Conservation (phyloP, 768 basidiomycete species). For the Fibroporia radiculosa region DNA sequence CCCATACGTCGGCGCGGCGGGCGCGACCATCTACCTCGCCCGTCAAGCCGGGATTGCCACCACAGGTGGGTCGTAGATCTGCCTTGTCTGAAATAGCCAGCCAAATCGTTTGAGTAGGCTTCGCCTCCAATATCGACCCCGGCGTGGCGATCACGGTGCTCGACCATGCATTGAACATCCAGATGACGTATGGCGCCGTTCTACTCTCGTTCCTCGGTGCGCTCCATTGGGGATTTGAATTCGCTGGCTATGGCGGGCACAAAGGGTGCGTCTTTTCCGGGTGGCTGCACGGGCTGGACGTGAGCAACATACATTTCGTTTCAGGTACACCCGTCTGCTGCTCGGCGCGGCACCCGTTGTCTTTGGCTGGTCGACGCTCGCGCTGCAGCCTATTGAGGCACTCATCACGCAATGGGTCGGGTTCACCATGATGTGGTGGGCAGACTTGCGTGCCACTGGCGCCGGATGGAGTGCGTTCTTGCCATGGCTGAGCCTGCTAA, state of each 20-base stretch:
- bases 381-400: constrained; percentile 71
- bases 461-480: constrained; percentile 78
- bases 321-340: constrained; percentile 49
- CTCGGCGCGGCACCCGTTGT: constrained; percentile 82
- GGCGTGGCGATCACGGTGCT: constrained; percentile 72
- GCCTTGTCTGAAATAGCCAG: background rate
- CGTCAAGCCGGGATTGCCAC: constrained; percentile 68
- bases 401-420: constrained; percentile 84
- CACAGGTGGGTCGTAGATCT: constrained; percentile 19
- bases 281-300: background rate
- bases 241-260: constrained; percentile 73
- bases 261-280: constrained; percentile 45
- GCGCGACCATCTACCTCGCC: constrained; percentile 75
- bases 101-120: constrained; percentile 23
- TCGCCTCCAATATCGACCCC: constrained; percentile 58
- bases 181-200: constrained; percentile 93
- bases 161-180: constrained; percentile 74
- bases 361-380: constrained; percentile 84
- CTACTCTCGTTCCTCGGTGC: constrained; percentile 93
- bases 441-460: constrained; percentile 64
- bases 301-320: background rate
- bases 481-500: background rate
- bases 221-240: constrained; percentile 96
- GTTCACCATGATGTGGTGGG: constrained; percentile 85
- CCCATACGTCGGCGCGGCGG: constrained; percentile 79